Base-by-base conservation (phyloP, 192 early-diverging fungal species). In the Rhizophagus sp. region DNA sequence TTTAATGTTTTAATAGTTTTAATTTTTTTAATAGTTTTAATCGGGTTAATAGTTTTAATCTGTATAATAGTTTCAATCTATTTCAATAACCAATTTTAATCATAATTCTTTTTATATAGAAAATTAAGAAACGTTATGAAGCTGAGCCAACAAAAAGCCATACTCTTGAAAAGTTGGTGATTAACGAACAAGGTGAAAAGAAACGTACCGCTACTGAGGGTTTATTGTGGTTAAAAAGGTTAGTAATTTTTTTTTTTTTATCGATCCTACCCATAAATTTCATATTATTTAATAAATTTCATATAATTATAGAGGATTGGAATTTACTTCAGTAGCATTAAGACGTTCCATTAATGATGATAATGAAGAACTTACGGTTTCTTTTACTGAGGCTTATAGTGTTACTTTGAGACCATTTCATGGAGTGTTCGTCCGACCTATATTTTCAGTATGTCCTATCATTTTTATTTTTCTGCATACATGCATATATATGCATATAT, bases 181-280 rank as follows among this genome's bases (percentile, higher is more conserved):
- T 87, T 11, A 88, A 85, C 13, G 97, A 99, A 85, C 72, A 87
- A 3, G 85, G 80, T n/a, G 92, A 93, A 79, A 94, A 94, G 86
- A 94, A 95, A 85, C 89, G 92, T 81, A 91, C 89, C 13, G 96
- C 96, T 66, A 94, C 96, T 27, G 95, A 96, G 82, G 96, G 95
- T 22, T 89, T 99, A 41, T 87, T 99, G 76, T 99, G 97, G 97
- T 90, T 99, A 62, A 96, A 73, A 36, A 19, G 62, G 73, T 76
- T 33, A 34, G 10, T 49, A 22, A 24, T 17, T 30, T 47, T 57
- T 19, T 1, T 15, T 17, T 69, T 57, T 27, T n/a, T 44, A 34
- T 27, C 8, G 10, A 30, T 30, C 4, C 27, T 76, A 30, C 4
- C 22, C 52, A 30, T 61, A 30, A 41, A 62, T 62, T 24, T 75